Base-by-base conservation (phyloP, 2,329 filamentous ascomycete genomes). In the Colletotrichum sp. region DNA sequence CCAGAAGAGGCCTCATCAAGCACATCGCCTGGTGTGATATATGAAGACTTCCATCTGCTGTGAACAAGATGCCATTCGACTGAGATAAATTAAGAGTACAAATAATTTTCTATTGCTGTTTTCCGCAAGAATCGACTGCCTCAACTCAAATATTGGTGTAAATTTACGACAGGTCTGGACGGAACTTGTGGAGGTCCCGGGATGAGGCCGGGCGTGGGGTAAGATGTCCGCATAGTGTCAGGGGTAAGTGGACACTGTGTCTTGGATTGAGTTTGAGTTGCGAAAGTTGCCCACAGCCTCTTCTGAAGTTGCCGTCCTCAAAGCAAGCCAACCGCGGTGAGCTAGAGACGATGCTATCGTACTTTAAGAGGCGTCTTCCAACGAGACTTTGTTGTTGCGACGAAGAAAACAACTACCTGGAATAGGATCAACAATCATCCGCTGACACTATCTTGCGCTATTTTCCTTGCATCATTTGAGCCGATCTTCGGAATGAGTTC, bases 1-100 rank as follows among this genome's bases (percentile, higher is more conserved):
- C 6, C 6, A 21, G n/a, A n/a, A 49, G 6, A 52, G 44, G 10
- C n/a, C n/a, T 13, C n/a, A 21, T 52, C 44, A 5, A 52, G 16
- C n/a, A 21, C 18, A 3, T 49, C n/a, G 44, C 44, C 44, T 52
- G 6, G 10, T 13, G n/a, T 52, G 12, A 21, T 1, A 13, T 49
- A 21, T 13, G n/a, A 49, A 13, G 44, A 49, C 0, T 49, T 21
- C 5, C 44, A 18, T 13, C 6, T 52, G 10, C 44, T 21, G n/a
- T 21, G n/a, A 52, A 52, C 6, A 13, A 21, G 6, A 0, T 52
- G 10, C 10, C 10, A 21, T 13, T 52, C n/a, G 10, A 52, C n/a
- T 13, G 0, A 52, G n/a, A 52, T 21, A 2, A 52, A 8, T 0
- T 6, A 13, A 52, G 7, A 13, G 2, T 7, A 0, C n/a, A n/a